These are phyloP conservation scores for Trypanosoma congolense DNA, from an alignment of 208 protist genomes.

Conservation along the genomic window DNA sequence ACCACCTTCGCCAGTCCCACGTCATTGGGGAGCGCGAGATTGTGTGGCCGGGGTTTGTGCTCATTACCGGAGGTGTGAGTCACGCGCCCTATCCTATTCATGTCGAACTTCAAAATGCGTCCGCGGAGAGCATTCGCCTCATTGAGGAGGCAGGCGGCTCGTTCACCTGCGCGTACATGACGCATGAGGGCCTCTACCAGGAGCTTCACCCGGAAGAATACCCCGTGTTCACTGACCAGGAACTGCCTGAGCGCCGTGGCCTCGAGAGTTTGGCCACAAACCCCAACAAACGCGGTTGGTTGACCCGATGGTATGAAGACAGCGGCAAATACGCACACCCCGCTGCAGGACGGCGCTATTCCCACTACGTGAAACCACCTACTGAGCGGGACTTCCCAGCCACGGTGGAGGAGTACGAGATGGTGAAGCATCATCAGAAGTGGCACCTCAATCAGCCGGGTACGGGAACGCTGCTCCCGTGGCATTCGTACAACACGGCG, in stretches of 20 bases:
- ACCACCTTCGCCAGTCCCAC: slow-evolving; percentile 66
- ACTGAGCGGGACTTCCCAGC: slow-evolving; percentile 80
- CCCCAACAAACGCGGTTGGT: slow-evolving; percentile 75
- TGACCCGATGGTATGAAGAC: slow-evolving; percentile 86
- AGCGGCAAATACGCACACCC: slow-evolving; percentile 86
- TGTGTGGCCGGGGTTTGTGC: slow-evolving; percentile 84
- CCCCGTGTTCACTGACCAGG: slow-evolving; percentile 74
- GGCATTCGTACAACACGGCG: slow-evolving; percentile 72
- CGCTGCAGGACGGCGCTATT: slow-evolving; percentile 57
- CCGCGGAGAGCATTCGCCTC: slow-evolving; percentile 67
- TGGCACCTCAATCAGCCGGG: slow-evolving; percentile 89
- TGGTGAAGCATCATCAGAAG: slow-evolving; percentile 91
- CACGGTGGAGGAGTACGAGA: slow-evolving; percentile 82
- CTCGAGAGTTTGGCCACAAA: slow-evolving; percentile 72
- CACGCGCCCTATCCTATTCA: slow-evolving; percentile 75
- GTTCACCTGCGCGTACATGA: slow-evolving; percentile 88
- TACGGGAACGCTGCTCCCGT: slow-evolving; percentile 82
- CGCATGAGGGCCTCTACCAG: slow-evolving; percentile 86
- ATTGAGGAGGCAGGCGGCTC: slow-evolving; percentile 85
- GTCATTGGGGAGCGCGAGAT: slow-evolving; percentile 74
- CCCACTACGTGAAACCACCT: slow-evolving; percentile 80
- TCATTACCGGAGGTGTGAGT: slow-evolving; percentile 61
- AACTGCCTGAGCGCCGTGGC: slow-evolving; percentile 75
- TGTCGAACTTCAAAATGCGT: slow-evolving; percentile 88
- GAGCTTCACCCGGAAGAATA: slow-evolving; percentile 85